Conservation (phyloP, 108 stramenopile species). For the Craspedostauros australis region DNA sequence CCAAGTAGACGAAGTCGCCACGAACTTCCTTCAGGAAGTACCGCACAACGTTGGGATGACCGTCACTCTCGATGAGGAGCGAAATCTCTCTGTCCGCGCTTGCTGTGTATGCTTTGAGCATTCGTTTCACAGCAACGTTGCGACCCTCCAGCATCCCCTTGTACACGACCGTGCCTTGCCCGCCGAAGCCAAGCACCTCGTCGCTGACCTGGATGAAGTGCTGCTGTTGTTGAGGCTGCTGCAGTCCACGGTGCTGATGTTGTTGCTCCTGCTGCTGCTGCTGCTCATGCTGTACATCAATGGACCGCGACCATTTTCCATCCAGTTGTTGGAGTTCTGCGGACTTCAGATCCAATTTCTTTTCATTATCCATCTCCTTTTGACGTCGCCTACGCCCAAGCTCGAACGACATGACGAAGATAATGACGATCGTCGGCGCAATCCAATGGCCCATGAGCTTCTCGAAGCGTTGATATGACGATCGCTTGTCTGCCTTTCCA, state of each 20-base stretch:
- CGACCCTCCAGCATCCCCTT: slow-evolving; percentile 85
- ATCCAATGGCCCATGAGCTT: no score
- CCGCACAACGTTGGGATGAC: slow-evolving; percentile 87
- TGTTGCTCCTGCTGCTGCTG: no score
- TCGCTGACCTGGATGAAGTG: slow-evolving; percentile 80
- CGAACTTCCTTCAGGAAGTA: slow-evolving; percentile 84
- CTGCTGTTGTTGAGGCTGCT: slow-evolving; percentile 13
- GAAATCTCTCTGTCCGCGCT: slow-evolving; percentile 91
- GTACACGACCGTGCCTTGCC: slow-evolving; percentile 95
- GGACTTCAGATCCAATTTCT: neutral
- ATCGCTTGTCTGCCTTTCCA: no score
- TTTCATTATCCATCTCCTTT: slow-evolving; percentile 12
- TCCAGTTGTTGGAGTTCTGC: neutral
- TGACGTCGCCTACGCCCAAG: slow-evolving; percentile 65
- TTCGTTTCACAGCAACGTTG: slow-evolving; percentile 92
- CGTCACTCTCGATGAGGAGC: slow-evolving; percentile 90
- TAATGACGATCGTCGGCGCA: slow-evolving; percentile 64
- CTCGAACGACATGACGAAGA: slow-evolving; percentile 83
- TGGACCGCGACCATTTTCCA: no score
- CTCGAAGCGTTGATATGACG: no score
- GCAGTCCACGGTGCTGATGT: no score
- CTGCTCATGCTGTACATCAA: no score
- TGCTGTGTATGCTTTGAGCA: slow-evolving; percentile 88
- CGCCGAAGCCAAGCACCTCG: slow-evolving; percentile 87
- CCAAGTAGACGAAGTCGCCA: slow-evolving; percentile 94